Conservation (phyloP, 2,329 filamentous ascomycete genomes). For the Dothideomycetidae sp. region DNA sequence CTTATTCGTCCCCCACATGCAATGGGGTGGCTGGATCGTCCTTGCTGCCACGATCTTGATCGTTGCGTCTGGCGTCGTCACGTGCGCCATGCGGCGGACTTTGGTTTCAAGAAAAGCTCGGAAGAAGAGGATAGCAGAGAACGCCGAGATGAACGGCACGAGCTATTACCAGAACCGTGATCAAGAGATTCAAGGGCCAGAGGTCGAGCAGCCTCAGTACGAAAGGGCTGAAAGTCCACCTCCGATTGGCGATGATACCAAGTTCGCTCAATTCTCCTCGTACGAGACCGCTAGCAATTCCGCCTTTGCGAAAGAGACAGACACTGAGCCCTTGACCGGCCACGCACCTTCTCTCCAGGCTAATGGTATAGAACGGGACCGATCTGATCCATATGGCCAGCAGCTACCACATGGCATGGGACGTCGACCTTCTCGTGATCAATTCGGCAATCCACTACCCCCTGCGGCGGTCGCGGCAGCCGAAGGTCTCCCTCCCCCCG, state of each 20-base stretch:
- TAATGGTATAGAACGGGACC: constrained; percentile 23
- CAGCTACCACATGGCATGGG: constrained; percentile 26
- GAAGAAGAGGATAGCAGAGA: constrained; percentile 80
- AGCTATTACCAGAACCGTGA: constrained; percentile 57
- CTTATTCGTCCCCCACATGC: constrained; percentile 83
- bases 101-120: constrained; percentile 85
- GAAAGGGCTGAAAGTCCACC: constrained; percentile 41
- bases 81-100: constrained; percentile 88
- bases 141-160: constrained; percentile 92
- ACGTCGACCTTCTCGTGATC: constrained; percentile 37
- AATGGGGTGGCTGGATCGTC: constrained; percentile 90
- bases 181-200: constrained; percentile 22
- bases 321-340: constrained; percentile 55
- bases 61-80: constrained; percentile 65
- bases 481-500: constrained; percentile 28
- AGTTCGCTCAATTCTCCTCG: constrained; percentile 42
- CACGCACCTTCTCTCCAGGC: constrained; percentile 43
- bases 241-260: constrained; percentile 39
- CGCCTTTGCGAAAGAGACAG: constrained; percentile 36
- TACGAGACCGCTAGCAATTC: constrained; percentile 46
- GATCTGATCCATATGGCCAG: constrained; percentile 26
- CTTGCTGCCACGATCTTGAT: constrained; percentile 79
- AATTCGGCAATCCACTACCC: constrained; percentile 46
- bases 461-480: constrained; percentile 17
- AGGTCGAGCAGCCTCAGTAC: constrained; percentile 11